These are phyloP conservation scores for Penicillium paneum DNA, from an alignment of 2,329 filamentous ascomycete species.

Conservation along the genomic window DNA sequence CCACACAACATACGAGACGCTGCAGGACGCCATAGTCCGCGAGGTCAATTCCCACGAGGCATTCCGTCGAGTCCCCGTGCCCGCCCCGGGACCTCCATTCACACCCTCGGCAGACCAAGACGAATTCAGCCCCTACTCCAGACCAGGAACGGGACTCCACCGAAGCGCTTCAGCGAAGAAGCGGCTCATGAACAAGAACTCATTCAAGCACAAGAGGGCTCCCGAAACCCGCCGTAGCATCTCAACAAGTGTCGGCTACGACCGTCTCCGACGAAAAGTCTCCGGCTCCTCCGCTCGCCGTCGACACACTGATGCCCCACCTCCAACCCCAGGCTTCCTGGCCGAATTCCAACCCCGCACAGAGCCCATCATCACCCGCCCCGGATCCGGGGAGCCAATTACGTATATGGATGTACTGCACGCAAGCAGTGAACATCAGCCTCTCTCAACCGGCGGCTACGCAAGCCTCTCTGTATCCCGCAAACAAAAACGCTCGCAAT, in stretches of 20 bases:
- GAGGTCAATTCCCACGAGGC: slow-evolving; percentile 47
- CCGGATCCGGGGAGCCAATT: slow-evolving; percentile 17
- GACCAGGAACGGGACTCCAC: slow-evolving; percentile 14
- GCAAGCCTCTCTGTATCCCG: slow-evolving; percentile 1
- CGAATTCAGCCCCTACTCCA: slow-evolving; percentile 18
- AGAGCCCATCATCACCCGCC: neutral
- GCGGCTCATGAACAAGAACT: slow-evolving; percentile 31
- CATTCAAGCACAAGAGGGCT: slow-evolving; percentile 28
- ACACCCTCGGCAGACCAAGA: slow-evolving; percentile 30
- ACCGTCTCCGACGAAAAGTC: slow-evolving; percentile 18
- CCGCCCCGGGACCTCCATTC: slow-evolving; percentile 32
- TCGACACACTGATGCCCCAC: slow-evolving; percentile 42
- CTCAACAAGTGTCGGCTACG: slow-evolving; percentile 26
- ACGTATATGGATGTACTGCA: slow-evolving; percentile 32
- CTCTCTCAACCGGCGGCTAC: neutral
- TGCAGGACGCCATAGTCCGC: slow-evolving; percentile 44
- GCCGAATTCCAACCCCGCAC: slow-evolving; percentile 18
- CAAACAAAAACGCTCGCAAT: slow-evolving; percentile 15
- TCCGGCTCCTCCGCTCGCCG: slow-evolving; percentile 27
- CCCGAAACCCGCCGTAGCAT: slow-evolving; percentile 31
- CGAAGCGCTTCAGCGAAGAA: slow-evolving; percentile 31
- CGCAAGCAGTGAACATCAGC: slow-evolving; percentile 18
- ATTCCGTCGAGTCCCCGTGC: slow-evolving; percentile 36
- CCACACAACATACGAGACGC: slow-evolving; percentile 39
- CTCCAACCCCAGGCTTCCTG: slow-evolving; percentile 32